Evolutionary conservation across 306 rosid genomes (phyloP), one percentile per base, ranked within the genome.

Genomic region (Acacia crassicarpa): DNA sequence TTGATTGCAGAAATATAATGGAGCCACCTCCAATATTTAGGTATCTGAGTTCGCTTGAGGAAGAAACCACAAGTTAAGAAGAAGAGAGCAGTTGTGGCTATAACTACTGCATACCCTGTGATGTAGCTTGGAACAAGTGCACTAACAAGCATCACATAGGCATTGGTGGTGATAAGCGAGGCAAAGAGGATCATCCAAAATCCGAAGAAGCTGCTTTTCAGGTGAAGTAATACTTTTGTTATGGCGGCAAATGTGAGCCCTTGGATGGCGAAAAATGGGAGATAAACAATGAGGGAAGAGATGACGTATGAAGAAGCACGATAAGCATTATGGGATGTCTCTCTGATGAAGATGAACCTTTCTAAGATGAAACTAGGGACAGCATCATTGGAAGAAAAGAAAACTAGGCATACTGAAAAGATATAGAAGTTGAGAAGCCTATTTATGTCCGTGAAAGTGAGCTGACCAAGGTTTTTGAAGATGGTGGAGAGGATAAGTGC

Each of bases 381-480:
- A 9, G 98, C 98, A 68, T 95, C 97, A 25, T 95, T 95, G 76
- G 98, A 95, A 43, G 98, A 93, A 49, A 93, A 91, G 98, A 95
- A 95, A 49, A 93, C 89, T 6, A 95, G 91, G 85, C 95, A 95
- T 46, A 91, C 94, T 22, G 98, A 78, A 66, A 93, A 95, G 79
- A 95, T 93, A 88, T 93, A 95, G 89, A 95, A 93, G 89, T 93
- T 93, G 72, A 56, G 62, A n/a, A 56, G 62, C 62, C 13, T 56
- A 56, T 3, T 56, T 7, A 56, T 56, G 62, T 20, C 62, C n/a
- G n/a, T 56, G 62, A 56, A 56, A 56, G 27, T 56, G 62, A n/a
- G 62, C 7, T 56, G 25, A 56, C 62, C 62, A n/a, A 56, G 23
- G 62, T 56, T 56, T 56, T 56, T 56, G 62, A 56, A 56, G 27